Base-by-base conservation (phyloP, 306 rosid genomes). In the Trifolium repens region DNA sequence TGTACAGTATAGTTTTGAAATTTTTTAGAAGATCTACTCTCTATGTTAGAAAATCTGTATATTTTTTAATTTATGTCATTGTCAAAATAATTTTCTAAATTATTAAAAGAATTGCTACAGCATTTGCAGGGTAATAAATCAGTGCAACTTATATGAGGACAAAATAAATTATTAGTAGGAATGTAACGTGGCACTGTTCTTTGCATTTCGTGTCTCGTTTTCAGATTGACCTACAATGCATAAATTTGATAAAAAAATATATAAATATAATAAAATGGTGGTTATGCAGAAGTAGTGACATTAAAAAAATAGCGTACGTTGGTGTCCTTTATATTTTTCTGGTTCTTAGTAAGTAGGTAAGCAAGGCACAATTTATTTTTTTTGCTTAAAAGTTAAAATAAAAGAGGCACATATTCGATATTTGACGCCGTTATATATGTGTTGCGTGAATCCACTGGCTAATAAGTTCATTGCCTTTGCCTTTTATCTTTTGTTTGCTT, bases 381-480 rank as follows among this genome's bases (percentile, higher is more conserved):
- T 22, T 22, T 22, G 24, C 24, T 22, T 22, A 22, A 22, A 22
- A 22, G 1, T 17, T 17, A 22, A 22, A 22, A 22, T 1, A 1
- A 22, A 22, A 22, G 24, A 80, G 74, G 91, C 80, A 87, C 81
- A 85, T 26, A 83, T 83, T 88, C 88, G 69, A 70, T 67, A 16
- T 35, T 74, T 34, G 54, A 42, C 24, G 75, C 81, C 79, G 64
- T 84, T 78, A 71, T 78, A 35, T 5, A 5, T 5, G 67, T 84
- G 37, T 60, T 63, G 26, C 55, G 17, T 16, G 64, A 8, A 17
- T 30, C 43, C 79, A 46, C 24, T 44, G 14, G 5, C 62, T 22
- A 16, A 52, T 67, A 24, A 67, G 53, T 66, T 13, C 60, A 47
- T 11, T 50, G 74, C 46, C 75, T 72, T 67, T 83, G 46, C 66